phyloP scores from a whole-genome alignment of 495 filamentous ascomycete genomes.

The Saxispiralis lemnorum region DNA sequence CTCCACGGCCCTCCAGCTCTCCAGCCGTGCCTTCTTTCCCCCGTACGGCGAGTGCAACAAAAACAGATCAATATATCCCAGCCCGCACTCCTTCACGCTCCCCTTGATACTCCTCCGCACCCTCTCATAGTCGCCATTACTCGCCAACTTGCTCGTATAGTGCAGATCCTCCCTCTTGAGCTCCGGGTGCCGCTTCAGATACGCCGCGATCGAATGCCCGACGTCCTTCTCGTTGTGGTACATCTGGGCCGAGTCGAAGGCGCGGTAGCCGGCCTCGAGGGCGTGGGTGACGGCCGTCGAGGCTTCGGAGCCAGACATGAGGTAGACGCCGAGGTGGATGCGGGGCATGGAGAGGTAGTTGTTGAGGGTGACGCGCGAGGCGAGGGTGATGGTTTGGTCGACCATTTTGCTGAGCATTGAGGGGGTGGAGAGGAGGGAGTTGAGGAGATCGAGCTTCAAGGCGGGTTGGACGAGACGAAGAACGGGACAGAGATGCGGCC shows the following conservation, averaged over 20 bases:
- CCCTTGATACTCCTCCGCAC: constrained; percentile 38
- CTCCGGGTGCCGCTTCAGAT: constrained; percentile 28
- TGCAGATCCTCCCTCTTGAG: constrained; percentile 42
- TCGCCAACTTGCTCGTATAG: constrained; percentile 49
- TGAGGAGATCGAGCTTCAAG: too few species aligned
- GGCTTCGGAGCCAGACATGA: constrained; percentile 36
- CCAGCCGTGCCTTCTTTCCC: constrained; percentile 37
- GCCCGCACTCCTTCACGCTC: constrained; percentile 34
- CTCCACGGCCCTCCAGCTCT: constrained; percentile 48
- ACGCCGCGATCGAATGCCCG: constrained; percentile 37
- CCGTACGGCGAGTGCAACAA: constrained; percentile 50
- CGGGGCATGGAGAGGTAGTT: constrained; percentile 44
- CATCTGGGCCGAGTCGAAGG: constrained; percentile 44
- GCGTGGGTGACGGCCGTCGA: constrained; percentile 32
- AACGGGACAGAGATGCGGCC: too few species aligned
- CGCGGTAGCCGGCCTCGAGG: constrained; percentile 12
- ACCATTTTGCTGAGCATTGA: constrained; percentile 16
- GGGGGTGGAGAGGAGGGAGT: too few species aligned
- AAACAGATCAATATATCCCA: constrained; percentile 57
- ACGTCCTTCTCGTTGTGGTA: constrained; percentile 46
- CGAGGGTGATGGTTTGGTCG: constrained; percentile 18
- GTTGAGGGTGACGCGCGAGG: constrained; percentile 21
- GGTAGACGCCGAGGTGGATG: constrained; percentile 51
- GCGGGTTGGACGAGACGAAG: too few species aligned
- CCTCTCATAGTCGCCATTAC: constrained; percentile 38